A percentile compares a stretch with the other conserved stretches of the same genome.
These are phyloP conservation scores for Taphrina deformans DNA, from an alignment of 1,139 yeast species.

Conservation along the genomic window DNA sequence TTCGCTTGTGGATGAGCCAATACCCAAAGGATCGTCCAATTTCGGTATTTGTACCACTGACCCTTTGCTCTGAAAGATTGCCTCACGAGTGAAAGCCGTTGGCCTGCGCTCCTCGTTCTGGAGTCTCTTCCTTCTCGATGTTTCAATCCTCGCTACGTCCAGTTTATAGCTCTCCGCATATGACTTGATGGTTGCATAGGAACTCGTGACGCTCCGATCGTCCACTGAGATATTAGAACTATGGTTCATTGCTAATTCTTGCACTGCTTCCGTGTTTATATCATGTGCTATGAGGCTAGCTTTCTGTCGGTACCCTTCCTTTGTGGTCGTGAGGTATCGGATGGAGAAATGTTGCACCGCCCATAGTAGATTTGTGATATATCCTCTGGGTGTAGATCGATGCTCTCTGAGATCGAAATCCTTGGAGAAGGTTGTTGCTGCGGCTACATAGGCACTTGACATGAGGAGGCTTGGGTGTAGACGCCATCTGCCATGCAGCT, in stretches of 20 bases:
- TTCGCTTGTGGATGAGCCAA: not conserved
- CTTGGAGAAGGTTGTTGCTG: not conserved
- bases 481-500: not conserved
- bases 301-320: not conserved
- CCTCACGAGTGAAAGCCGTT: not conserved
- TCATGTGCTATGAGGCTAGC: too few species aligned
- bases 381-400: not conserved
- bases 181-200: too few species aligned
- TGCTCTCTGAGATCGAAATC: not conserved
- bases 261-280: too few species aligned
- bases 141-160: not conserved
- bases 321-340: not conserved
- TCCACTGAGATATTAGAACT: too few species aligned
- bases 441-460: not conserved
- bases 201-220: too few species aligned
- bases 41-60: not conserved
- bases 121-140: not conserved
- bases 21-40: not conserved
- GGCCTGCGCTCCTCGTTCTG: not conserved
- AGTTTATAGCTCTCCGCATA: not conserved
- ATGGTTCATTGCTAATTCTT: too few species aligned
- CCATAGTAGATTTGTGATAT: not conserved
- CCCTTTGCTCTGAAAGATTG: conserved; percentile 9
- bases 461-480: not conserved
- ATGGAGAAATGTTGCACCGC: not conserved